phyloP scores from a whole-genome alignment of 106 monocot species.

The Phalaenopsis aphrodite region DNA sequence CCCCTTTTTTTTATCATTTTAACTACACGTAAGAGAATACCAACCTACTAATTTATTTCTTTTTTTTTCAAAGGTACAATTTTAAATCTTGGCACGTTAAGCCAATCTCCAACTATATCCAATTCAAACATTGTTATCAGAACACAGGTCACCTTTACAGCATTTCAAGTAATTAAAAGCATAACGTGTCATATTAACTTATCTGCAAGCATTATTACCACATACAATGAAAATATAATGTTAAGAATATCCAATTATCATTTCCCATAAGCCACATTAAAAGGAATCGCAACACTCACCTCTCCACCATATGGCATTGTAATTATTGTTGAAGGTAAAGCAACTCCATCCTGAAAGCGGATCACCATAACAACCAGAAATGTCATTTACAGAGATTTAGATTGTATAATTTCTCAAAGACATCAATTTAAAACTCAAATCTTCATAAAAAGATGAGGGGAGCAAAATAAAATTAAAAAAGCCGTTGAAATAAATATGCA shows the following conservation, averaged over 20 bases:
- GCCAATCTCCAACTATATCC: background rate
- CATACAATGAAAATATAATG: background rate
- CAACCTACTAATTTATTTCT: background rate
- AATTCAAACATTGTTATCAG: background rate
- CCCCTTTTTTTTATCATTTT: background rate
- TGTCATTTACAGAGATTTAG: background rate
- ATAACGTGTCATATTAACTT: background rate
- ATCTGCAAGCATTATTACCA: background rate
- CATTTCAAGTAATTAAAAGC: background rate
- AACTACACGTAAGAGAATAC: background rate
- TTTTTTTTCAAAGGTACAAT: background rate
- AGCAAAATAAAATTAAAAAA: background rate
- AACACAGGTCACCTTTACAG: background rate
- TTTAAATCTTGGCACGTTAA: background rate
- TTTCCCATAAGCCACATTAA: conserved; percentile 1
- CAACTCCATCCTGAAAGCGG: conserved; percentile 80
- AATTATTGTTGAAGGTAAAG: conserved; percentile 78
- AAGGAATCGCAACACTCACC: conserved; percentile 33
- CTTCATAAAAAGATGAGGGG: background rate
- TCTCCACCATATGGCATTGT: conserved; percentile 96
- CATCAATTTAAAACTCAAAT: background rate
- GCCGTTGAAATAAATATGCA: background rate
- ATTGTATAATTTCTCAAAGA: background rate
- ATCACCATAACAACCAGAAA: background rate
- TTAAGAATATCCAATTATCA: background rate